A percentile compares a stretch with the other conserved stretches of the same genome.
Conservation (phyloP, 2,329 filamentous ascomycete genomes). For the Ophioceras dolichostomum region DNA sequence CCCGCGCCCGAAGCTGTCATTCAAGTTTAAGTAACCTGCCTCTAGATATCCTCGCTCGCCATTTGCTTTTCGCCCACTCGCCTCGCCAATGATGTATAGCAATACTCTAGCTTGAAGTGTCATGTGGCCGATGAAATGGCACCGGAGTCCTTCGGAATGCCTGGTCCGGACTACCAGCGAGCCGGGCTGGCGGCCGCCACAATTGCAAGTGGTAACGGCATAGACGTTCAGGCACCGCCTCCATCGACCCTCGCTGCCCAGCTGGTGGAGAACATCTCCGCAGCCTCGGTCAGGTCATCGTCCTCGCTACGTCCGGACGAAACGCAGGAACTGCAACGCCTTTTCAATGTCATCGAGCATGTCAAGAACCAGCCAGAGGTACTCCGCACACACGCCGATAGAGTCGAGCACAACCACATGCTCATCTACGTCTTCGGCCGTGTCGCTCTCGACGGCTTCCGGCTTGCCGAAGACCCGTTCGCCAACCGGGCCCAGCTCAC, state of each 20-base stretch:
- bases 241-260: constrained; percentile 82
- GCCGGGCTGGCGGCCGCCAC: constrained; percentile 1
- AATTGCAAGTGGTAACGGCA: constrained; percentile 2
- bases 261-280: constrained; percentile 67
- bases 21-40: too few relatives aligned
- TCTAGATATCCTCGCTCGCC: too few relatives aligned
- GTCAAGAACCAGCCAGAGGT: constrained; percentile 36
- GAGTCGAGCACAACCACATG: constrained; percentile 68
- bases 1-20: too few relatives aligned
- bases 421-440: constrained; percentile 75
- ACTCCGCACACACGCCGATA: constrained; percentile 51
- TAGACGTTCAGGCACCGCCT: constrained; percentile 24
- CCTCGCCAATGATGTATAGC: not conserved
- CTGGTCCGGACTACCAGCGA: constrained; percentile 1
- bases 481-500: constrained; percentile 38
- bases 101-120: too few relatives aligned
- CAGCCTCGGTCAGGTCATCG: constrained; percentile 36
- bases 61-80: too few relatives aligned
- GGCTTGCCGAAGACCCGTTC: constrained; percentile 59
- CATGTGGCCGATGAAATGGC: constrained; percentile 9
- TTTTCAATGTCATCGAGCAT: constrained; percentile 45
- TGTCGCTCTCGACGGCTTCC: constrained; percentile 61
- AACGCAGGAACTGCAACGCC: constrained; percentile 61
- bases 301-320: constrained; percentile 39
- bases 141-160: constrained; percentile 9